Conservation (phyloP, 345 rosid genomes). For the Arabis alpina region DNA sequence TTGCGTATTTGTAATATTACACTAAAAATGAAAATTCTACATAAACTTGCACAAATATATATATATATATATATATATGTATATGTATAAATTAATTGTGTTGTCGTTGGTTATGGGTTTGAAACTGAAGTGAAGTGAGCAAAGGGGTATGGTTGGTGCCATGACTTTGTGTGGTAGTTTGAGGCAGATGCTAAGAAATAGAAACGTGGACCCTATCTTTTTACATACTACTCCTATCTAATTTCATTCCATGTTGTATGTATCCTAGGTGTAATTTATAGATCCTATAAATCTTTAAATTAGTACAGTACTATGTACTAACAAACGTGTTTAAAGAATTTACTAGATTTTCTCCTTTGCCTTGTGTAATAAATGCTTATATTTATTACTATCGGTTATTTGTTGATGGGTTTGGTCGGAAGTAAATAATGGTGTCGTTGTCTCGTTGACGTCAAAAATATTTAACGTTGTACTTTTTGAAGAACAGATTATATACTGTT, state of each 20-base stretch:
- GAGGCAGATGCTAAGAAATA: constrained; percentile 31
- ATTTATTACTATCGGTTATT: constrained; percentile 40
- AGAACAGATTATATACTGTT: constrained; percentile 3
- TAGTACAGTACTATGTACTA: neutral
- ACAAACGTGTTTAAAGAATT: constrained; percentile 17
- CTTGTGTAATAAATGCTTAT: constrained; percentile 32
- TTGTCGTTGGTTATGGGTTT: constrained; percentile 28
- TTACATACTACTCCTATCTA: neutral
- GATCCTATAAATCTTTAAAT: neutral
- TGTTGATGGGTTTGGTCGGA: constrained; percentile 41
- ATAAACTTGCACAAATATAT: neutral
- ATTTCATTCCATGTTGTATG: constrained; percentile 15
- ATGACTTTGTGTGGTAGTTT: constrained; percentile 36
- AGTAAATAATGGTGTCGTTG: constrained; percentile 36
- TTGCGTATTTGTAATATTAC: neutral
- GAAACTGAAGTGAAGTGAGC: constrained; percentile 38
- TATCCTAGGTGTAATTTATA: neutral
- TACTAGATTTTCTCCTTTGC: neutral
- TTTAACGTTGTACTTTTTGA: neutral
- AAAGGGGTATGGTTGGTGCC: constrained; percentile 41
- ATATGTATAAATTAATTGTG: neutral
- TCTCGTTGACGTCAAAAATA: constrained; percentile 17
- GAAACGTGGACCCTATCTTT: constrained; percentile 34
- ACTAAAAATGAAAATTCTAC: neutral
- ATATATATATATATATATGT: neutral